A percentile compares a stretch with the other conserved stretches of the same genome.
These are phyloP conservation scores for Yueomyces sp. DNA, from an alignment of 1,139 yeast species.

Conservation along the genomic window DNA sequence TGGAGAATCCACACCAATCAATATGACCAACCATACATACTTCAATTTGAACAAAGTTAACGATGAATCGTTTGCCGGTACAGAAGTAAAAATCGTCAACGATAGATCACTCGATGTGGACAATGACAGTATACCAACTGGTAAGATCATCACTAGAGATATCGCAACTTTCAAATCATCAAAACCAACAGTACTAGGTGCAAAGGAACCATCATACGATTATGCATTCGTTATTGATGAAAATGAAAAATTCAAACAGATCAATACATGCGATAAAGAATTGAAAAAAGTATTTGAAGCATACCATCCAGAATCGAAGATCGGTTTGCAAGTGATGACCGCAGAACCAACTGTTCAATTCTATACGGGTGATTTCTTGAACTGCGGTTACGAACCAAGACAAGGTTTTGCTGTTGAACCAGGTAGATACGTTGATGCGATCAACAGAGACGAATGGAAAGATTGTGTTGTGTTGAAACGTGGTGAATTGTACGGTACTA, in stretches of 20 bases:
- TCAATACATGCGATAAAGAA: conserved; percentile 22
- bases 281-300: conserved; percentile 34
- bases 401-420: conserved; percentile 58
- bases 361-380: conserved; percentile 47
- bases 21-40: conserved; percentile 55
- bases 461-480: conserved; percentile 39
- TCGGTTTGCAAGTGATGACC: conserved; percentile 34
- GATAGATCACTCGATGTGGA: conserved; percentile 29
- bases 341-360: conserved; percentile 64
- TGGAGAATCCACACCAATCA: conserved; percentile 37
- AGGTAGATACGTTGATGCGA: conserved; percentile 46
- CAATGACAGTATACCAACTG: conserved; percentile 36
- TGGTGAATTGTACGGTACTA: conserved; percentile 45
- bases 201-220: conserved; percentile 31
- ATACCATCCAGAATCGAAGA: conserved; percentile 34
- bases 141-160: conserved; percentile 28
- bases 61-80: conserved; percentile 17
- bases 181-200: conserved; percentile 11
- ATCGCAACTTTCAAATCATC: conserved; percentile 12
- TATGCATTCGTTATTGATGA: conserved; percentile 38
- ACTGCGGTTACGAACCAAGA: conserved; percentile 30
- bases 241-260: conserved; percentile 30
- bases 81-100: conserved; percentile 21
- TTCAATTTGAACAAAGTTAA: conserved; percentile 32
- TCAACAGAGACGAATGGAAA: conserved; percentile 36